Conservation (phyloP, 108 stramenopile species). For the Cyclotella cryptica region DNA sequence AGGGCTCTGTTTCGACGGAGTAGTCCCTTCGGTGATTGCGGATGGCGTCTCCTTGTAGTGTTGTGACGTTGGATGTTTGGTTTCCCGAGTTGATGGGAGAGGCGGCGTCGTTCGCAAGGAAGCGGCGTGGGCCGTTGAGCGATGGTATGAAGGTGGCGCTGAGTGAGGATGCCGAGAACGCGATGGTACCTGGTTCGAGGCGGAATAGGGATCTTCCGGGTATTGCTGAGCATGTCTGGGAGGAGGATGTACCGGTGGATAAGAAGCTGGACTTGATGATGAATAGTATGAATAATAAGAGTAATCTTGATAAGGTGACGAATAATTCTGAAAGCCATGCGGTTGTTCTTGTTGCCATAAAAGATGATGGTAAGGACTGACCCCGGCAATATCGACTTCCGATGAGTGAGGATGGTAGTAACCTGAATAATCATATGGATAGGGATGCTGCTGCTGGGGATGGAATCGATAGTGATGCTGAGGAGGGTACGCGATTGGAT, state of each 20-base stretch:
- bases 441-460: background rate
- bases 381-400: background rate
- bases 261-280: conserved; percentile 1
- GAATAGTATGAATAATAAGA: conserved; percentile 25
- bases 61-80: background rate
- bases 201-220: background rate
- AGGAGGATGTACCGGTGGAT: background rate
- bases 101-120: background rate
- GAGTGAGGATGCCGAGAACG: background rate
- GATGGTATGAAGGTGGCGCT: conserved; percentile 18
- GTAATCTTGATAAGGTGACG: conserved; percentile 15
- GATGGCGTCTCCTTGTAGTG: conserved; percentile 17
- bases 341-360: background rate
- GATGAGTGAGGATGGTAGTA: background rate
- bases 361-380: background rate
- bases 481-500: conserved; percentile 3
- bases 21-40: conserved; percentile 26
- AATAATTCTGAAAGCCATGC: conserved; percentile 3
- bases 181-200: background rate
- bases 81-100: too few species aligned
- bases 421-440: conserved; percentile 10
- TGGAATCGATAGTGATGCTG: conserved; percentile 20
- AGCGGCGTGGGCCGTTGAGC: background rate
- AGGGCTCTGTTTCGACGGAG: conserved; percentile 20
- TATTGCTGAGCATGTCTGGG: background rate